Percentiles rank a stretch among this genome's conserved stretches.
Conservation (phyloP, 805 yeast genomes). For the Diddensiella santjacobensis region DNA sequence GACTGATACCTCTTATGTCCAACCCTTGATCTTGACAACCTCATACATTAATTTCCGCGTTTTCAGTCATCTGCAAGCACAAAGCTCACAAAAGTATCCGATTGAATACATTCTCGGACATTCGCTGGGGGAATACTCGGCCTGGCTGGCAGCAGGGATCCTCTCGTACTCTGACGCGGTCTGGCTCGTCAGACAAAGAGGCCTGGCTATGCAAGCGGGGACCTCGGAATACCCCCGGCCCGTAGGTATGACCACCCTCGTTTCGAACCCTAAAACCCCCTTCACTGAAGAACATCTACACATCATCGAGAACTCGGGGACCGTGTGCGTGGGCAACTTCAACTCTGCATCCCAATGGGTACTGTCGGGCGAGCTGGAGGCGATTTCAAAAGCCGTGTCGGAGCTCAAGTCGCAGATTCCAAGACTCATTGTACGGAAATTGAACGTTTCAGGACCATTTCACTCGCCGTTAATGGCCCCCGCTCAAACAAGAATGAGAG, state of each 20-base stretch:
- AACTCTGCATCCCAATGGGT: constrained; percentile 44
- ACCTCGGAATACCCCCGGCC: constrained; percentile 9
- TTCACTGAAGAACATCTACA: constrained; percentile 2
- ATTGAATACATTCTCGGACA: constrained; percentile 40
- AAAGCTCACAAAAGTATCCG: constrained; percentile 20
- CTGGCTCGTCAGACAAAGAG: constrained; percentile 44
- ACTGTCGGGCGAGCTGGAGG: constrained; percentile 39
- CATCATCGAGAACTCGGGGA: constrained; percentile 11
- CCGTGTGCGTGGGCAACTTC: constrained; percentile 43
- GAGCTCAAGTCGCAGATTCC: constrained; percentile 6
- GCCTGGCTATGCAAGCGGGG: constrained; percentile 43
- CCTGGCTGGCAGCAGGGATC: constrained; percentile 38
- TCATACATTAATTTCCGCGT: constrained; percentile 35
- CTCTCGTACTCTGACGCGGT: constrained; percentile 37
- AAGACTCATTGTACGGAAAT: constrained; percentile 14
- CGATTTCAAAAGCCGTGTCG: constrained; percentile 29
- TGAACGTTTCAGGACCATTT: constrained; percentile 46
- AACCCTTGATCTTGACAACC: constrained; percentile 49
- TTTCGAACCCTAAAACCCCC: neutral
- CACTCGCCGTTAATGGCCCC: constrained; percentile 40
- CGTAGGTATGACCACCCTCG: constrained; percentile 17
- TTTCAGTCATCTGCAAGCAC: constrained; percentile 20
- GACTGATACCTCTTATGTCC: constrained; percentile 45
- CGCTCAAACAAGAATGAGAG: constrained; percentile 36
- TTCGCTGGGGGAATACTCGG: constrained; percentile 51